Percentiles rank a stretch among this genome's conserved stretches.
phyloP scores from a whole-genome alignment of 257 asterid species.

The Rubia yunnanensis region DNA sequence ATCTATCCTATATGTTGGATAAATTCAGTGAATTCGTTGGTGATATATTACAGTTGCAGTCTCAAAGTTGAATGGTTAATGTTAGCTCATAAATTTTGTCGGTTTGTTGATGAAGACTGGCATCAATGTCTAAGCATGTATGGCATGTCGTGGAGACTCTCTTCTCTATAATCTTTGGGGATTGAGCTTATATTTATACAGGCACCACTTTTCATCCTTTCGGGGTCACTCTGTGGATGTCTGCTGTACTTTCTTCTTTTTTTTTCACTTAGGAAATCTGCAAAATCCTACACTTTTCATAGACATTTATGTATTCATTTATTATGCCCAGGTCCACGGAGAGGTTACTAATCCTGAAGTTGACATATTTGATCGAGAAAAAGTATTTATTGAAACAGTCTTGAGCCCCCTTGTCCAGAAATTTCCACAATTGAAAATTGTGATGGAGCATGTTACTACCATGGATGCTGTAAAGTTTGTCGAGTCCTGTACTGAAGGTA shows the following conservation, averaged over 20 bases:
- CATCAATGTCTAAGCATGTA: not conserved
- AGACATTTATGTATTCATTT: not conserved
- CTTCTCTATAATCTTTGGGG: not conserved
- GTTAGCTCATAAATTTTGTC: not conserved
- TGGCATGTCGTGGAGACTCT: not conserved
- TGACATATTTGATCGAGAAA: conserved; percentile 91
- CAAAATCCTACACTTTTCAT: not conserved
- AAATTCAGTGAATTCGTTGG: not conserved
- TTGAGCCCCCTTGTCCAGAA: conserved; percentile 59
- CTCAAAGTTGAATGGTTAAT: not conserved
- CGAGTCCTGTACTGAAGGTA: conserved; percentile 70
- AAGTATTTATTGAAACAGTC: conserved; percentile 71
- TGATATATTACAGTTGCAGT: not conserved
- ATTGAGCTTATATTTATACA: not conserved
- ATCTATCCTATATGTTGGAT: not conserved
- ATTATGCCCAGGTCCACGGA: conserved; percentile 72
- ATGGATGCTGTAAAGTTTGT: conserved; percentile 78
- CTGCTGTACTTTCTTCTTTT: not conserved
- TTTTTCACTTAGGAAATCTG: not conserved
- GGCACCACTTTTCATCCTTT: not conserved
- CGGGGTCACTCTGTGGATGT: not conserved
- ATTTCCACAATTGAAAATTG: conserved; percentile 71
- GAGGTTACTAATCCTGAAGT: conserved; percentile 78
- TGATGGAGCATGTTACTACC: conserved; percentile 96
- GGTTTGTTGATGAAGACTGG: not conserved